phyloP scores from a whole-genome alignment of 1,284 basidiomycete species.

The Marasmius fiardii region DNA sequence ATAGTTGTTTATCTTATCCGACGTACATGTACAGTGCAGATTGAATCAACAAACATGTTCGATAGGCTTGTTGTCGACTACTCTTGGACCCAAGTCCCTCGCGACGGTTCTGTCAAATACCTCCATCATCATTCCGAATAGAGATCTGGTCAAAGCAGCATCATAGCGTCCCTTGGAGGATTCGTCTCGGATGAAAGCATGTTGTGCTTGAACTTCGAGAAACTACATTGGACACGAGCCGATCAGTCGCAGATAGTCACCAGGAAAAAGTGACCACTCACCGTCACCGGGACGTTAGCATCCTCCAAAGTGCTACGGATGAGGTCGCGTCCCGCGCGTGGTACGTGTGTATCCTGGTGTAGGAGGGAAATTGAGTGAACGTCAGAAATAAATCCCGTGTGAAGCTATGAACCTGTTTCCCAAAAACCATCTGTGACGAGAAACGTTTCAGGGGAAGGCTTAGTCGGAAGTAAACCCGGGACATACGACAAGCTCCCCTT shows the following conservation, averaged over 20 bases:
- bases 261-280: slow-evolving; percentile 30
- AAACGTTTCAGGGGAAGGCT: too few species aligned
- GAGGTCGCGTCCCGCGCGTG: slow-evolving; percentile 77
- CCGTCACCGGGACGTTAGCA: slow-evolving; percentile 66
- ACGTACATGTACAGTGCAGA: too few species aligned
- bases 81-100: slow-evolving; percentile 73
- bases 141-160: slow-evolving; percentile 77
- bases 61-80: slow-evolving; percentile 38
- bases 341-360: slow-evolving; percentile 83
- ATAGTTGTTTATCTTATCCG: too few species aligned
- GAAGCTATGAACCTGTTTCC: slow-evolving; percentile 69
- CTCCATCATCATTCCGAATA: slow-evolving; percentile 89
- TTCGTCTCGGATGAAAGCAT: slow-evolving; percentile 92
- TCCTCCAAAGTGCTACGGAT: slow-evolving; percentile 83
- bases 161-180: slow-evolving; percentile 92
- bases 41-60: slow-evolving; percentile 73
- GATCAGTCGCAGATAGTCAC: not conserved
- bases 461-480: too few species aligned
- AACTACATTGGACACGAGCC: slow-evolving; percentile 53
- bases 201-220: slow-evolving; percentile 89
- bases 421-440: slow-evolving; percentile 78
- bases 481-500: slow-evolving; percentile 81
- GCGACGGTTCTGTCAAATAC: slow-evolving; percentile 87
- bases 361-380: not conserved
- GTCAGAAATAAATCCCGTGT: not conserved